Conservation (phyloP, 1,284 basidiomycete species). For the Ustilago hordei region DNA sequence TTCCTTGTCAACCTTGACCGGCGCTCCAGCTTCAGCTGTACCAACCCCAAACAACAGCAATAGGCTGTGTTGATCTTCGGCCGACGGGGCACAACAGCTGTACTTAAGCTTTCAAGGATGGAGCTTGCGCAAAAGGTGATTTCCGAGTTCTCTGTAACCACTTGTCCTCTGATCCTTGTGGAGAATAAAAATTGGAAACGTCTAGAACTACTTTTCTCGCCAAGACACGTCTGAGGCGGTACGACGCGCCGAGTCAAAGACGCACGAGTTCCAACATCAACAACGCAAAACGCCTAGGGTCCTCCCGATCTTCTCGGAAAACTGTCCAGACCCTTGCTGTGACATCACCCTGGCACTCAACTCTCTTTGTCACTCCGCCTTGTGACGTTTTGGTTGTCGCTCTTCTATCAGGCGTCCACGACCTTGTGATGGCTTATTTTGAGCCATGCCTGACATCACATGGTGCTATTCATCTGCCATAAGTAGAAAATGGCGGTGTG, state of each 20-base stretch:
- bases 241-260: slow-evolving; percentile 6
- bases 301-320: slow-evolving; percentile 6
- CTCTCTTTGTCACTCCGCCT: background rate
- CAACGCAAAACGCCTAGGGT: background rate
- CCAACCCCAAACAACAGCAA: background rate
- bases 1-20: background rate
- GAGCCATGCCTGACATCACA: background rate
- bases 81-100: background rate
- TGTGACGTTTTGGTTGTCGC: background rate
- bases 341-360: slow-evolving; percentile 1
- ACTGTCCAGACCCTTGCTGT: background rate
- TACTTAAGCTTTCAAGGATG: background rate
- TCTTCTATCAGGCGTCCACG: background rate
- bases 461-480: background rate
- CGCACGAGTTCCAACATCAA: background rate
- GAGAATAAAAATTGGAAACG: background rate
- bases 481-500: background rate
- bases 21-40: background rate
- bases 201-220: slow-evolving; percentile 1
- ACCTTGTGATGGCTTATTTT: too few species aligned
- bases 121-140: background rate
- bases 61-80: background rate
- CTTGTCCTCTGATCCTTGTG: slow-evolving; percentile 1
- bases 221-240: background rate
- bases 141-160: slow-evolving; percentile 4